phyloP scores from a whole-genome alignment of 805 yeast species.

The Blastobotrys parvus region DNA sequence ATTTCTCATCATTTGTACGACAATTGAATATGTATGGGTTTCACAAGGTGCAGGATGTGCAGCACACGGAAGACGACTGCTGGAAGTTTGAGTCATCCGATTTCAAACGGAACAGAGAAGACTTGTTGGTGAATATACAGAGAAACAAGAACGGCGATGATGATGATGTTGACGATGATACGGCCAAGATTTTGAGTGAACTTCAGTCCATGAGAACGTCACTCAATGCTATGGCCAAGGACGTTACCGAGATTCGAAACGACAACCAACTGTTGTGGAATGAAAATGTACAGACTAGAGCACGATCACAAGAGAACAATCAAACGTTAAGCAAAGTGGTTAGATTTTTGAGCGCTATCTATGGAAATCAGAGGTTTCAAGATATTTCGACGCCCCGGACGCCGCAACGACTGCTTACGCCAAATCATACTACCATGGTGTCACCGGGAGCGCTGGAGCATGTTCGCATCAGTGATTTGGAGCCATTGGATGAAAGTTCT shows the following conservation, averaged over 20 bases:
- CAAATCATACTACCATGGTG: background rate
- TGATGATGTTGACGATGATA: constrained; percentile 31
- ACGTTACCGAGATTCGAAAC: constrained; percentile 68
- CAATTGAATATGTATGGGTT: constrained; percentile 98
- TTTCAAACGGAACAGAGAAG: constrained; percentile 72
- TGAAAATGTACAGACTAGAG: constrained; percentile 75
- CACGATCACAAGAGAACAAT: constrained; percentile 57
- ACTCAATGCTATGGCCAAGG: constrained; percentile 63
- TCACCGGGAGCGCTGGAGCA: background rate
- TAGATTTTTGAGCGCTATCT: constrained; percentile 34
- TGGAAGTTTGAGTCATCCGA: constrained; percentile 84
- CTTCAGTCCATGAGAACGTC: background rate
- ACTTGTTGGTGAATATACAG: constrained; percentile 73
- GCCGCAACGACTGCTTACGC: background rate
- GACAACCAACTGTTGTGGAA: constrained; percentile 91
- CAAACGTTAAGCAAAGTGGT: constrained; percentile 35
- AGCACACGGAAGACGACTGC: constrained; percentile 52
- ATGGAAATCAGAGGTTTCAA: constrained; percentile 1
- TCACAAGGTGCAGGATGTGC: constrained; percentile 95
- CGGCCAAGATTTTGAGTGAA: constrained; percentile 32
- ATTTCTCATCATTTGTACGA: constrained; percentile 91
- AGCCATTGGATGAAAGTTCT: background rate
- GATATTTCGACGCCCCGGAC: background rate
- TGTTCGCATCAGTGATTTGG: background rate
- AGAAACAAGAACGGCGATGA: constrained; percentile 52